Evolutionary conservation across 495 filamentous ascomycete species (phyloP).

Genomic region (Margaritispora aquatica): DNA sequence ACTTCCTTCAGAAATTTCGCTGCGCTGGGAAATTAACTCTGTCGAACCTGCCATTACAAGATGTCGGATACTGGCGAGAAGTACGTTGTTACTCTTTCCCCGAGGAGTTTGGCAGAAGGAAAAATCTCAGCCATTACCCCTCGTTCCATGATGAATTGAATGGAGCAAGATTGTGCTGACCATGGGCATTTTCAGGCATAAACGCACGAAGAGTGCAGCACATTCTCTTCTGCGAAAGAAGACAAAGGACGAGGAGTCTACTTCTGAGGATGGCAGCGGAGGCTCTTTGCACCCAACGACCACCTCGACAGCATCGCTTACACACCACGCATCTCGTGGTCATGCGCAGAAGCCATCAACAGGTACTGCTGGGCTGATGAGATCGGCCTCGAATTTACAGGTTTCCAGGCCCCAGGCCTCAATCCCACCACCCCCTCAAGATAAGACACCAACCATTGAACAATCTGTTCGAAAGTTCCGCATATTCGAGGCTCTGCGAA

Average conservation of each 20-base stretch:
- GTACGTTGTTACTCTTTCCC: background rate
- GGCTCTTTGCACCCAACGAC: constrained; percentile 26
- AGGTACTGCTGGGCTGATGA: constrained; percentile 23
- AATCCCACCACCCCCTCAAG: constrained; percentile 3
- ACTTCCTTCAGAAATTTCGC: background rate
- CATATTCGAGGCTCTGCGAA: constrained; percentile 85
- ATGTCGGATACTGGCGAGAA: constrained; percentile 9
- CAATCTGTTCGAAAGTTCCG: constrained; percentile 92
- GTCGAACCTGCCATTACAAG: background rate
- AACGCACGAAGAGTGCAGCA: constrained; percentile 43
- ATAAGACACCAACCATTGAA: constrained; percentile 59
- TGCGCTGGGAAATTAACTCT: background rate
- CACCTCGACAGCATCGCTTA: constrained; percentile 29
- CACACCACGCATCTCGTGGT: constrained; percentile 29
- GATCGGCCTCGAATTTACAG: constrained; percentile 21
- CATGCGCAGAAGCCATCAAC: constrained; percentile 38
- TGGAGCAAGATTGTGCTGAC: background rate
- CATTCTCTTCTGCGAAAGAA: constrained; percentile 43
- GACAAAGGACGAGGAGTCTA: constrained; percentile 37
- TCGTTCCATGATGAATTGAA: background rate
- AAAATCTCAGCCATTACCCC: background rate
- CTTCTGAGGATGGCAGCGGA: constrained; percentile 29
- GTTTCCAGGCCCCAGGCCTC: constrained; percentile 7
- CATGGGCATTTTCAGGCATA: constrained; percentile 30
- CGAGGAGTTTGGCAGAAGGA: background rate